Evolutionary conservation across 1,284 basidiomycete genomes (phyloP).

Genomic region (Neolentinus lepideus): DNA sequence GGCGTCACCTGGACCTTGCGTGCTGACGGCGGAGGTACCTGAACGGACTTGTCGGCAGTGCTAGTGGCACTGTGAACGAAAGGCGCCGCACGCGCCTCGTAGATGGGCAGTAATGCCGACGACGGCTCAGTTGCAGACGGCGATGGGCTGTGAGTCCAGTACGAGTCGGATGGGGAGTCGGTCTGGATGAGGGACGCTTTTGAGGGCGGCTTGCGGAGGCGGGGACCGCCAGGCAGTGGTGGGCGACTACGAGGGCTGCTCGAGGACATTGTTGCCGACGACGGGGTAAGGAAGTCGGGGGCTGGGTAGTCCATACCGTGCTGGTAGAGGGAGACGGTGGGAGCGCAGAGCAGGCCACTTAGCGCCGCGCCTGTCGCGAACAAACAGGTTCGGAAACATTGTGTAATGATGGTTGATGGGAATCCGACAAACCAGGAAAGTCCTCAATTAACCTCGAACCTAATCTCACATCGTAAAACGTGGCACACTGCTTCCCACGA

Average conservation of each 20-base stretch:
- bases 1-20: slow-evolving; percentile 7
- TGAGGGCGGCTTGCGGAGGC: neutral
- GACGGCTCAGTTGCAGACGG: neutral
- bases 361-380: neutral
- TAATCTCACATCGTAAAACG: neutral
- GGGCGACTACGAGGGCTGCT: neutral
- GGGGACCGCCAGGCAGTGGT: neutral
- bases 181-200: neutral
- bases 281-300: neutral
- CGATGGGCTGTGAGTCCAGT: neutral
- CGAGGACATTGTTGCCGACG: neutral
- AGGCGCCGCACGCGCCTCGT: neutral
- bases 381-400: neutral
- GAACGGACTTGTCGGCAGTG: neutral
- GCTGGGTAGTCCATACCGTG: neutral
- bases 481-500: neutral
- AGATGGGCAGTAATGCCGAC: neutral
- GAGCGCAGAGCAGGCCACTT: neutral
- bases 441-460: neutral
- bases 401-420: neutral
- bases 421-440: neutral
- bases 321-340: neutral
- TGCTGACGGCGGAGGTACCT: neutral
- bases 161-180: neutral
- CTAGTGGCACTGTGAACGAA: neutral